phyloP scores from a whole-genome alignment of 805 yeast species.

The Ogataea ganodermae region DNA sequence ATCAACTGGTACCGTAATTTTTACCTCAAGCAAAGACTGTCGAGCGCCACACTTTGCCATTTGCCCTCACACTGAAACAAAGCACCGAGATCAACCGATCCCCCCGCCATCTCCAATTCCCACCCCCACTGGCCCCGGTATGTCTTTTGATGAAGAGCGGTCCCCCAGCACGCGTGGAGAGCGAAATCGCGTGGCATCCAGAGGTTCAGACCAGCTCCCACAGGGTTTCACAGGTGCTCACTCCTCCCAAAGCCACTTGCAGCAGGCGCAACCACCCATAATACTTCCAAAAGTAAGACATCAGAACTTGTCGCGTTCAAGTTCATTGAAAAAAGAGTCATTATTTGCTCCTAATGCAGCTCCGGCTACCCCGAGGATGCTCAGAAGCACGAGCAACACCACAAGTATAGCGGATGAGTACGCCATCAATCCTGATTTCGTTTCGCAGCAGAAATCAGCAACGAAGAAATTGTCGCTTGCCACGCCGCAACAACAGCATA shows the following conservation, averaged over 20 bases:
- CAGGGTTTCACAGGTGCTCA: neutral
- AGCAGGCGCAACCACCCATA: slow-evolving; percentile 14
- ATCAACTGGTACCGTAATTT: neutral
- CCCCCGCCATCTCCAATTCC: neutral
- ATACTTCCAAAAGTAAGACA: slow-evolving; percentile 30
- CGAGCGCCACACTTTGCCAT: slow-evolving; percentile 4
- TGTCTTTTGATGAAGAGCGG: slow-evolving; percentile 7
- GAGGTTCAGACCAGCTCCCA: neutral
- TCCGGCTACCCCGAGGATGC: slow-evolving; percentile 73
- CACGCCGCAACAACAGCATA: slow-evolving; percentile 21
- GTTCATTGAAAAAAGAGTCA: slow-evolving; percentile 21
- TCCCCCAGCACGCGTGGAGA: slow-evolving; percentile 7
- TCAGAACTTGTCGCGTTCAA: slow-evolving; percentile 22
- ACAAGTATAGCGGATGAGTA: slow-evolving; percentile 28
- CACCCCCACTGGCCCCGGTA: neutral
- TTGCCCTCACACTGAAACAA: slow-evolving; percentile 1
- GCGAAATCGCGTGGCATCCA: slow-evolving; percentile 1
- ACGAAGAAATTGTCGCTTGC: slow-evolving; percentile 22
- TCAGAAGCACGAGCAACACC: slow-evolving; percentile 51
- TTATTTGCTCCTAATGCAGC: slow-evolving; percentile 36
- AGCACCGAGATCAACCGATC: neutral
- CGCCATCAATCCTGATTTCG: slow-evolving; percentile 23
- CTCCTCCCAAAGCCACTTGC: neutral
- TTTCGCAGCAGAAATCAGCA: slow-evolving; percentile 21
- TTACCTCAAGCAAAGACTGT: neutral